phyloP scores from a whole-genome alignment of 495 filamentous ascomycete species.

The Darksidea phi region DNA sequence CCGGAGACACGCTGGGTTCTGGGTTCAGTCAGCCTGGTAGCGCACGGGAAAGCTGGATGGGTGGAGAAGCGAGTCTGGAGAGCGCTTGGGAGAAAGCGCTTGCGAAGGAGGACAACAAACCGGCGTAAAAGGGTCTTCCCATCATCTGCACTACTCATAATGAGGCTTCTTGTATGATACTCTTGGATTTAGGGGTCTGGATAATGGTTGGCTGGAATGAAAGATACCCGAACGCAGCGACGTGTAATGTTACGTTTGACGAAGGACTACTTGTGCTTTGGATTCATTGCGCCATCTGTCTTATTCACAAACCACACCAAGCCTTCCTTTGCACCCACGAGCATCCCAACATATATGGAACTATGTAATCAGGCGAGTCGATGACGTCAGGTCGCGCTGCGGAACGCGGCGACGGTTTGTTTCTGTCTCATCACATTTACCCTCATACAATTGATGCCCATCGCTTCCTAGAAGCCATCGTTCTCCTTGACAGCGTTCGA shows the following conservation, averaged over 20 bases:
- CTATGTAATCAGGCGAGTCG: slow-evolving; percentile 5
- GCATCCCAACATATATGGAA: neutral
- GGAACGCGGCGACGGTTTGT: neutral
- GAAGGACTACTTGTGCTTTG: neutral
- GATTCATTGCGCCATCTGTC: too few species aligned
- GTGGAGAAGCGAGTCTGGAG: slow-evolving; percentile 55
- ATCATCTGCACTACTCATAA: too few species aligned
- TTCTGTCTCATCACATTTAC: neutral
- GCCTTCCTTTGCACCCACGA: too few species aligned
- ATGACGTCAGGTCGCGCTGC: slow-evolving; percentile 4
- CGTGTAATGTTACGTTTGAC: neutral
- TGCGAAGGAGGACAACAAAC: slow-evolving; percentile 27
- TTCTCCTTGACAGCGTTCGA: too few species aligned
- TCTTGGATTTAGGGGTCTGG: neutral
- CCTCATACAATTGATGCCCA: neutral
- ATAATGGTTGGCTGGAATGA: neutral
- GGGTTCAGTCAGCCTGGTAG: neutral
- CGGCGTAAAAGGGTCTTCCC: neutral
- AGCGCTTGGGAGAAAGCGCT: slow-evolving; percentile 64
- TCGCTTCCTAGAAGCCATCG: neutral
- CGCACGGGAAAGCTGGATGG: slow-evolving; percentile 36
- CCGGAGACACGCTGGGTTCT: slow-evolving; percentile 35
- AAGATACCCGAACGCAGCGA: neutral
- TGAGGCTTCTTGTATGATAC: too few species aligned
- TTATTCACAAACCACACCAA: too few species aligned